A percentile compares a stretch with the other conserved stretches of the same genome.
phyloP scores from a whole-genome alignment of 1,139 yeast species.

The Debaryomyces fabryi region DNA sequence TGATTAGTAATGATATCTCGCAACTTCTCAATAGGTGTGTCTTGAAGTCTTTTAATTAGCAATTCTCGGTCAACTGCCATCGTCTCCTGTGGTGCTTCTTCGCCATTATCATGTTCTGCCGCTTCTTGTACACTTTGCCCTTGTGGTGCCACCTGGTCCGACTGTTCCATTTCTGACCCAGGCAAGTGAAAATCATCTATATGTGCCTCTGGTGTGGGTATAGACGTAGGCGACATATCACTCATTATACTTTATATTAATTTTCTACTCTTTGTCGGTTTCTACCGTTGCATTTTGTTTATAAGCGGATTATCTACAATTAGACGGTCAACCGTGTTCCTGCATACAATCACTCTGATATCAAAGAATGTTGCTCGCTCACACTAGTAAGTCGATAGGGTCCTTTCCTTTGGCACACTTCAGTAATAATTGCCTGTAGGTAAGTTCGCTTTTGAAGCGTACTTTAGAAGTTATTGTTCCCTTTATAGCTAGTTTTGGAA shows the following conservation, averaged over 20 bases:
- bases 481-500: neutral
- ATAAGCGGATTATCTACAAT: slow-evolving; percentile 1
- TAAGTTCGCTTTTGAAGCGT: neutral
- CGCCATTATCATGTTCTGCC: neutral
- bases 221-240: neutral
- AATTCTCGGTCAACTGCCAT: slow-evolving; percentile 14
- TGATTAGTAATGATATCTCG: slow-evolving; percentile 49
- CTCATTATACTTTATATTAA: neutral
- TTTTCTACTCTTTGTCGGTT: neutral
- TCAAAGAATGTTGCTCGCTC: neutral
- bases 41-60: slow-evolving; percentile 29
- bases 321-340: neutral
- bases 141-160: neutral
- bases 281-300: neutral
- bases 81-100: neutral
- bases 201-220: slow-evolving; percentile 5
- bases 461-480: neutral
- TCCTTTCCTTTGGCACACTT: slow-evolving; percentile 18
- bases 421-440: slow-evolving; percentile 10
- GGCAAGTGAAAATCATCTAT: neutral
- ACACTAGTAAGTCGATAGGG: slow-evolving; percentile 19
- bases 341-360: neutral
- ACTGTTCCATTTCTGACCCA: neutral
- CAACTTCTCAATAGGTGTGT: slow-evolving; percentile 41
- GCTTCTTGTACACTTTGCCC: slow-evolving; percentile 1